Conservation (phyloP, 192 early-diverging fungal species). For the Polychytrium aggregatum region DNA sequence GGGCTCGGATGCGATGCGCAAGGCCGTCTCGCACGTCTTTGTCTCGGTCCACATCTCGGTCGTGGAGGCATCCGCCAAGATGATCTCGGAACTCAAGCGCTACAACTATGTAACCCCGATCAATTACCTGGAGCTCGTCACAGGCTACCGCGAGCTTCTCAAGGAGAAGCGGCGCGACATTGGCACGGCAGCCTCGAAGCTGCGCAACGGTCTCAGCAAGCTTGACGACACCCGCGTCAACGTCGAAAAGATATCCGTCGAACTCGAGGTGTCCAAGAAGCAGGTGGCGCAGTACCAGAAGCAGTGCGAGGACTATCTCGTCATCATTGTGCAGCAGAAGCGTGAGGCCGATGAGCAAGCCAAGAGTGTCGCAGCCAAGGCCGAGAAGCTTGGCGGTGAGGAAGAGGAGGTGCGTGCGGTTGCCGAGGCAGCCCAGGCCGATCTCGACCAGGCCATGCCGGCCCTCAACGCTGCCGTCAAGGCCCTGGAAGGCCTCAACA, state of each 20-base stretch:
- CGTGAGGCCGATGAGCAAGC: conserved; percentile 54
- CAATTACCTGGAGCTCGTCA: conserved; percentile 49
- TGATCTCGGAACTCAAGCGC: conserved; percentile 39
- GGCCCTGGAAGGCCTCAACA: conserved; percentile 46
- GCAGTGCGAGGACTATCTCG: conserved; percentile 54
- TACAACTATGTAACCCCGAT: conserved; percentile 52
- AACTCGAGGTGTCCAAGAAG: conserved; percentile 49
- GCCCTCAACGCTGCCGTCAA: conserved; percentile 47
- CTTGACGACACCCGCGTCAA: conserved; percentile 44
- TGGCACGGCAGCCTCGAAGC: conserved; percentile 38
- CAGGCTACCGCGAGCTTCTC: conserved; percentile 38
- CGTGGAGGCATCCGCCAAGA: conserved; percentile 35
- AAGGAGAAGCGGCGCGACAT: conserved; percentile 42
- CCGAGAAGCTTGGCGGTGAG: conserved; percentile 46
- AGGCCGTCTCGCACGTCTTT: conserved; percentile 36
- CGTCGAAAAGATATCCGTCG: conserved; percentile 48
- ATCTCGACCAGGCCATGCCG: conserved; percentile 45
- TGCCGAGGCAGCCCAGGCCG: conserved; percentile 46
- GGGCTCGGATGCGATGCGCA: conserved; percentile 28
- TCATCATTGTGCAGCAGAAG: conserved; percentile 56
- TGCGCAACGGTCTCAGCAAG: conserved; percentile 47
- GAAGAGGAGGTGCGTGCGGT: conserved; percentile 48
- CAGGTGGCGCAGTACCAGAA: conserved; percentile 50
- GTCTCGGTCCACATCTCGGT: conserved; percentile 47
- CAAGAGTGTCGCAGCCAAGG: conserved; percentile 43